Percentiles rank a stretch among this genome's conserved stretches.
Evolutionary conservation across 2,329 filamentous ascomycete species (phyloP).

Genomic region (Lecanicillium sp.): DNA sequence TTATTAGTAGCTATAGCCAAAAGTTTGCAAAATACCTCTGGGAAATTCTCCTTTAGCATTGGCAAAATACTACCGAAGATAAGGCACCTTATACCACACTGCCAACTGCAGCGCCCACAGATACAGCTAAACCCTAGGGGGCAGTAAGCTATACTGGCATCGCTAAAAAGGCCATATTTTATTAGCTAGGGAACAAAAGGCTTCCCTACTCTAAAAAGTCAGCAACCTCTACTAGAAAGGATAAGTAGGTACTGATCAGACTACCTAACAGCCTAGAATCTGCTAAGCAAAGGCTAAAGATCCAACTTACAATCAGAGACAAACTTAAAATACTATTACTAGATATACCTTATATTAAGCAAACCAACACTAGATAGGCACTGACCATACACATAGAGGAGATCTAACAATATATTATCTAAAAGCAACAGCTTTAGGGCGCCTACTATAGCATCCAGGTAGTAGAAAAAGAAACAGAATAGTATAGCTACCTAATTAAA

Average conservation of each 20-base stretch:
- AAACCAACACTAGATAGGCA: neutral
- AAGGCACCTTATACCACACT: too few relatives aligned
- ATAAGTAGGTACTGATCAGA: neutral
- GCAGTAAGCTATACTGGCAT: neutral
- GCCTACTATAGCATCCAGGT: neutral
- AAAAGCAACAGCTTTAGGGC: slow-evolving; percentile 1
- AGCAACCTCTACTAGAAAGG: neutral
- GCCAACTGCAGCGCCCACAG: too few relatives aligned
- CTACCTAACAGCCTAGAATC: too few relatives aligned
- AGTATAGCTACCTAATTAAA: slow-evolving; percentile 1
- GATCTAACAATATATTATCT: neutral
- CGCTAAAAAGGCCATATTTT: neutral
- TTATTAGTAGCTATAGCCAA: neutral
- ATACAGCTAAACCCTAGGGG: neutral
- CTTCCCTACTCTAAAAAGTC: neutral
- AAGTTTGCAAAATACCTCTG: neutral
- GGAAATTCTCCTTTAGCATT: neutral
- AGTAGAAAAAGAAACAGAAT: slow-evolving; percentile 4
- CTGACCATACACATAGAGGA: neutral
- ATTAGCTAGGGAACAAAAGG: neutral
- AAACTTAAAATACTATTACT: neutral
- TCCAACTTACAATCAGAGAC: slow-evolving; percentile 2
- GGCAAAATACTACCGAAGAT: neutral
- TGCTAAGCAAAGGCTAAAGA: neutral
- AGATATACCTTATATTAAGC: too few relatives aligned